Percentiles rank a stretch among this genome's conserved stretches.
phyloP scores from a whole-genome alignment of 1,284 basidiomycete genomes.

The Chondrostereum purpureum region DNA sequence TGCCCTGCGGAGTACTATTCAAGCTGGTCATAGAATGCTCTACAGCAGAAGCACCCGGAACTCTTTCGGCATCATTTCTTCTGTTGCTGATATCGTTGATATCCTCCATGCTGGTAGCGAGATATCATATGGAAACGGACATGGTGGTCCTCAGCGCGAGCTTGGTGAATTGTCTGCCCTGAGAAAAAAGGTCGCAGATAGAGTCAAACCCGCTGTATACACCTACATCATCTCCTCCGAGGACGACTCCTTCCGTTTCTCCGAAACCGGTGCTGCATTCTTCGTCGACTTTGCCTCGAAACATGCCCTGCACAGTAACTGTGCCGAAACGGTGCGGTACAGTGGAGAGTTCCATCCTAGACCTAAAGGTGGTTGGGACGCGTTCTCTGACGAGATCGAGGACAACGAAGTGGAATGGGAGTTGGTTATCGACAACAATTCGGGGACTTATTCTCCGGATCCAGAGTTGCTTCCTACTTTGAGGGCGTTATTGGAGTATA shows the following conservation, averaged over 20 bases:
- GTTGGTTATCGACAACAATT: conserved; percentile 72
- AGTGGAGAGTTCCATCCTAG: conserved; percentile 75
- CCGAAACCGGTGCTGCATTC: conserved; percentile 74
- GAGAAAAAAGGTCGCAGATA: conserved; percentile 28
- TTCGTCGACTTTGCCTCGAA: conserved; percentile 80
- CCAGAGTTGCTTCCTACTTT: conserved; percentile 46
- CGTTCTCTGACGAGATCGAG: conserved; percentile 44
- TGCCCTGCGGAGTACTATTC: conserved; percentile 59
- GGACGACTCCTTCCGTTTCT: conserved; percentile 70
- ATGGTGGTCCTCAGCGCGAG: not conserved
- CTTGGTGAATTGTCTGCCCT: not conserved
- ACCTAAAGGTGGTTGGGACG: conserved; percentile 60
- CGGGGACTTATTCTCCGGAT: conserved; percentile 69
- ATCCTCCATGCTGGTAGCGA: conserved; percentile 41
- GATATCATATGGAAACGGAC: conserved; percentile 11
- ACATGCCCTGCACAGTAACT: conserved; percentile 52
- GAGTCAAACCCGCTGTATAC: conserved; percentile 72
- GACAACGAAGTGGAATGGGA: conserved; percentile 63
- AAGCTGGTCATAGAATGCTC: conserved; percentile 65
- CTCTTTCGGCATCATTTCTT: conserved; percentile 51
- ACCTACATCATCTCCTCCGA: conserved; percentile 68
- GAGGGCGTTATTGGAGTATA: conserved; percentile 53
- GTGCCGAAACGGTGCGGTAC: conserved; percentile 53
- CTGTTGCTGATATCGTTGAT: conserved; percentile 36
- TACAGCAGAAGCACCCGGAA: conserved; percentile 63